A percentile compares a stretch with the other conserved stretches of the same genome.
These are phyloP conservation scores for Mikania micrantha DNA, from an alignment of 129 eudicot genomes.

Conservation along the genomic window DNA sequence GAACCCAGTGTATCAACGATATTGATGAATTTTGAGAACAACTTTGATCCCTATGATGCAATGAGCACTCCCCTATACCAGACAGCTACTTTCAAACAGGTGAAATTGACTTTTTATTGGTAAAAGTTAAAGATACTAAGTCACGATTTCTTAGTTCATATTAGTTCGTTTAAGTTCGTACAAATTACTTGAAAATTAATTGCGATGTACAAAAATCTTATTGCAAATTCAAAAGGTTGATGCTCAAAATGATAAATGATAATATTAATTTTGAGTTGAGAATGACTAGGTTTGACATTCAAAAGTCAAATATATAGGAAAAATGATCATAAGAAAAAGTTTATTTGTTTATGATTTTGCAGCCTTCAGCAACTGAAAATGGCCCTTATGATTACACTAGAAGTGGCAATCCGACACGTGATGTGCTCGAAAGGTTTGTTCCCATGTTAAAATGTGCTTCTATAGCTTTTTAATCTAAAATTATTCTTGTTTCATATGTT, in stretches of 20 bases:
- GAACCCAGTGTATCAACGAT: conserved; percentile 85
- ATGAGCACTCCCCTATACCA: conserved; percentile 88
- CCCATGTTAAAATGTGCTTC: conserved; percentile 4
- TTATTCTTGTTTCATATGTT: neutral
- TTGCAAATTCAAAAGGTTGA: neutral
- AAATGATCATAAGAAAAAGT: neutral
- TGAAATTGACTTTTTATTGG: neutral
- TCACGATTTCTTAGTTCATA: neutral
- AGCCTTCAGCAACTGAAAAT: conserved; percentile 80
- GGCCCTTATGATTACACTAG: conserved; percentile 96
- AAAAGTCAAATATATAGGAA: neutral
- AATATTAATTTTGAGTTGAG: neutral
- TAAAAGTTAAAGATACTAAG: neutral
- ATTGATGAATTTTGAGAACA: conserved; percentile 76
- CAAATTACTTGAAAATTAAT: neutral
- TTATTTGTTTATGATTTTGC: neutral
- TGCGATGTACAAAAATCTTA: neutral
- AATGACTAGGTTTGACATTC: neutral
- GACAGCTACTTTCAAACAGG: conserved; percentile 96
- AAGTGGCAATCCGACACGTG: conserved; percentile 96
- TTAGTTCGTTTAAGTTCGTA: neutral
- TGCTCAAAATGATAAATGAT: neutral
- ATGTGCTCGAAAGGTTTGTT: conserved; percentile 68
- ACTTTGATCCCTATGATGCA: conserved; percentile 83
- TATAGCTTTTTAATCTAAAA: neutral